These are phyloP conservation scores for Daldinia vernicosa DNA, from an alignment of 495 filamentous ascomycete species.

Conservation along the genomic window DNA sequence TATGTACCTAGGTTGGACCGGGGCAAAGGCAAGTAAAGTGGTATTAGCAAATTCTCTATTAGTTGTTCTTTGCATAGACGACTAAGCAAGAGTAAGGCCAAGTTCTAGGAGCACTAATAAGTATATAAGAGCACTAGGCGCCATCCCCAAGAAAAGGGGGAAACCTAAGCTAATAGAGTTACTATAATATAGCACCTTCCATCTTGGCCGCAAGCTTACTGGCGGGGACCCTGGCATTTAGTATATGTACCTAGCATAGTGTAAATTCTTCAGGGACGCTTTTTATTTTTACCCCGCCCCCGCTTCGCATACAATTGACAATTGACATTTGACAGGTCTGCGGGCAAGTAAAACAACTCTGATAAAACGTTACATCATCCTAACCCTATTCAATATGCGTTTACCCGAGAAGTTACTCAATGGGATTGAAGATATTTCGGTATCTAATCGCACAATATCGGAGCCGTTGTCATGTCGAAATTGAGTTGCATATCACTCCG, in stretches of 20 bases:
- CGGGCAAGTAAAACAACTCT: background rate
- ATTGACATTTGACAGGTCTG: background rate
- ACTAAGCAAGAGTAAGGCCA: background rate
- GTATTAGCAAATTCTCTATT: background rate
- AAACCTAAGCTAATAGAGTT: background rate
- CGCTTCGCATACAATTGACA: constrained; percentile 1
- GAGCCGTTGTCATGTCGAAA: constrained; percentile 1
- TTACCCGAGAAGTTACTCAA: constrained; percentile 13
- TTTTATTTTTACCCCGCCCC: constrained; percentile 18
- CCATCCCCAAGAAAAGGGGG: background rate
- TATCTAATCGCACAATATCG: constrained; percentile 24
- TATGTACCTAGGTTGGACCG: background rate
- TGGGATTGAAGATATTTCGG: background rate
- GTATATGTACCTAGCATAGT: no score
- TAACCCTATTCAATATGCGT: background rate
- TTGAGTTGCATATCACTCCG: background rate
- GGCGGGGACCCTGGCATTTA: background rate
- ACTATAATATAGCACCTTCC: constrained; percentile 1
- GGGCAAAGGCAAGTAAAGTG: background rate
- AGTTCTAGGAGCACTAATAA: background rate
- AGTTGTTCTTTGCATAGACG: background rate
- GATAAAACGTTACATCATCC: background rate
- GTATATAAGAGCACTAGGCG: background rate
- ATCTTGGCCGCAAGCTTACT: constrained; percentile 6
- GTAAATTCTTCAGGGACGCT: constrained; percentile 13